Conservation (phyloP, 2,329 filamentous ascomycete species). For the Fusarium sp. region DNA sequence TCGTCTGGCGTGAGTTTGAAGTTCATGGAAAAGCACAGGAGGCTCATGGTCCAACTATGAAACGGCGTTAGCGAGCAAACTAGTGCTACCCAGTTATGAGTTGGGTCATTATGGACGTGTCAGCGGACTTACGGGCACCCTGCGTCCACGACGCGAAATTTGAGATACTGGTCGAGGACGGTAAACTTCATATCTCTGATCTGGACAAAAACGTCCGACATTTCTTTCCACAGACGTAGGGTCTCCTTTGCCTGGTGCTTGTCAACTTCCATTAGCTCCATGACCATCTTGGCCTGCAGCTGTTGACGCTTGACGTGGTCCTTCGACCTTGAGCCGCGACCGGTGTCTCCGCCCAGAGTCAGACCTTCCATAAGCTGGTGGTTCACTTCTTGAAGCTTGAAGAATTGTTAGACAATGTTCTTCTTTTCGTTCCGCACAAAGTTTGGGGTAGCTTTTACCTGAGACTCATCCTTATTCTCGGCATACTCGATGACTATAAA, state of each 20-base stretch:
- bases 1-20: background rate
- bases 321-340: background rate
- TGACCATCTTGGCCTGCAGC: background rate
- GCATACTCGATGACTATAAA: background rate
- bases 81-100: too few relatives aligned
- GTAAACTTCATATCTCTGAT: slow-evolving; percentile 4
- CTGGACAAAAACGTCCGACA: background rate
- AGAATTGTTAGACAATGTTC: background rate
- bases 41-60: slow-evolving; percentile 1
- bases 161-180: background rate
- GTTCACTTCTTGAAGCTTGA: background rate
- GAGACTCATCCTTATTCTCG: slow-evolving; percentile 1
- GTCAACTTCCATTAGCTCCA: slow-evolving; percentile 6
- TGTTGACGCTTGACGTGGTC: background rate
- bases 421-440: too few relatives aligned
- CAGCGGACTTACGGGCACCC: background rate
- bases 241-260: background rate
- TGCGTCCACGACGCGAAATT: background rate
- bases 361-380: background rate
- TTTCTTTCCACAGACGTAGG: background rate
- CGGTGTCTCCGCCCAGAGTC: background rate
- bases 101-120: too few relatives aligned
- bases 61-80: background rate
- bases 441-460: background rate
- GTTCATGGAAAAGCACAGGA: background rate